These are phyloP conservation scores for Polytrichum commune DNA, from an alignment of 225 moss, liverwort and hornwort species.

Conservation along the genomic window DNA sequence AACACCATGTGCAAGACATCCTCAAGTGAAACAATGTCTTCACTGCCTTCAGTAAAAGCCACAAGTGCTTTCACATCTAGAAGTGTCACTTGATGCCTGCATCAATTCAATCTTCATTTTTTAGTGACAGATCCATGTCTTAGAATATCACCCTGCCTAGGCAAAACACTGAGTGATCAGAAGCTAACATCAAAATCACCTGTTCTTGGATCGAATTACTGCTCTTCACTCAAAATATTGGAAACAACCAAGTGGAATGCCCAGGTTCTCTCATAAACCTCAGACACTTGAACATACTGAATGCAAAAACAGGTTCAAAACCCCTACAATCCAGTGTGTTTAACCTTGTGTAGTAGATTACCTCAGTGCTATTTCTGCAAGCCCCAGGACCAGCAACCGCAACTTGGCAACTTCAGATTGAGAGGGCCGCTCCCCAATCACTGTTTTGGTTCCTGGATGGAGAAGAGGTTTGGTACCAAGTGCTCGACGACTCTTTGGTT, in stretches of 20 bases:
- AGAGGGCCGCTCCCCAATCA: conserved; percentile 30
- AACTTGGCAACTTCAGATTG: conserved; percentile 32
- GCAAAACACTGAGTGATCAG: no score
- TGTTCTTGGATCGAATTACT: no score
- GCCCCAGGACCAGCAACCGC: conserved; percentile 28
- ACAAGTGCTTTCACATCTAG: conserved; percentile 30
- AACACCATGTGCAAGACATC: conserved; percentile 38
- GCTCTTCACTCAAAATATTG: no score
- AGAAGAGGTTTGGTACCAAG: conserved; percentile 20
- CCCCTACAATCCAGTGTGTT: neutral
- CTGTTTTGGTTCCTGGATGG: conserved; percentile 25
- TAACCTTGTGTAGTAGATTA: neutral
- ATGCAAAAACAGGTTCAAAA: no score
- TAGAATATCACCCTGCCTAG: no score
- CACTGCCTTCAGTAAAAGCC: conserved; percentile 32
- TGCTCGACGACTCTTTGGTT: conserved; percentile 24
- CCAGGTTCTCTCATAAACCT: no score
- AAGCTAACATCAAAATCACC: no score
- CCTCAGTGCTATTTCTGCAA: conserved; percentile 34
- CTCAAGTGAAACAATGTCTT: conserved; percentile 37
- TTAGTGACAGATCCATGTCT: no score
- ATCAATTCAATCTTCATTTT: neutral
- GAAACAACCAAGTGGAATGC: no score
- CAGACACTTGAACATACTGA: no score
- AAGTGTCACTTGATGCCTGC: conserved; percentile 29